Base-by-base conservation (phyloP, 2,329 filamentous ascomycete genomes). In the Penicillium sclerotigenum region DNA sequence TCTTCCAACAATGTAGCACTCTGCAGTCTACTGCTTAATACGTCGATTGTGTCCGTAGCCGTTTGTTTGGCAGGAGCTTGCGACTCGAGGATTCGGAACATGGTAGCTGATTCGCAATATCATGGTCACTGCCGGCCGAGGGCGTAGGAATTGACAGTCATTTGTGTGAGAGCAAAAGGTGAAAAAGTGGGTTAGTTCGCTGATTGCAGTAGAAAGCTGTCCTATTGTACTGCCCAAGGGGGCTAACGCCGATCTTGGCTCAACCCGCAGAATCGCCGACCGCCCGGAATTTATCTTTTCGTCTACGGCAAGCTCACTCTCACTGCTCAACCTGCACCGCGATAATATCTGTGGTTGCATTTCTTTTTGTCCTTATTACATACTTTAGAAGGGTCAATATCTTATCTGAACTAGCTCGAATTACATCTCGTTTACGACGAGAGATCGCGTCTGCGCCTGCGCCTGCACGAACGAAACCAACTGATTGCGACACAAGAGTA, bases 1-100 rank as follows among this genome's bases (percentile, higher is more conserved):
- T 99, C 95, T 77, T 99, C 94, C 38, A 99, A 84, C 16, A 99
- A 82, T 1, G 91, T 97, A 42, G 92, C 91, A 64, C 90, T 96
- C 70, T 87, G 86, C 37, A 99, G 84, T 54, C 94, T 89, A 68
- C 87, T 87, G 75, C 91, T 95, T 58, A 97, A 81, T 40, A 92
- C 89, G 59, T 87, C 89, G 73, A 99, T 99, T 40, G 94, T 97
- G 72, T 96, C 91, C 70, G 90, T 88, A 66, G 93, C 94, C 69
- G 91, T 96, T 82, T 99, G 94, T 81, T 95, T 94, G 71, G 91
- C 91, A 67, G 94, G 94, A 70, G 91, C 89, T 76, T 88, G 83
- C 66, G 82, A 82, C 73, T 85, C 82, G 66, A 86, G 81, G 68
- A 85, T 84, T 72, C 79, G 78, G 65, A 80, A 79, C 78, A 80